A percentile compares a stretch with the other conserved stretches of the same genome.
Conservation (phyloP, 306 rosid genomes). For the Crataegus laevigata region DNA sequence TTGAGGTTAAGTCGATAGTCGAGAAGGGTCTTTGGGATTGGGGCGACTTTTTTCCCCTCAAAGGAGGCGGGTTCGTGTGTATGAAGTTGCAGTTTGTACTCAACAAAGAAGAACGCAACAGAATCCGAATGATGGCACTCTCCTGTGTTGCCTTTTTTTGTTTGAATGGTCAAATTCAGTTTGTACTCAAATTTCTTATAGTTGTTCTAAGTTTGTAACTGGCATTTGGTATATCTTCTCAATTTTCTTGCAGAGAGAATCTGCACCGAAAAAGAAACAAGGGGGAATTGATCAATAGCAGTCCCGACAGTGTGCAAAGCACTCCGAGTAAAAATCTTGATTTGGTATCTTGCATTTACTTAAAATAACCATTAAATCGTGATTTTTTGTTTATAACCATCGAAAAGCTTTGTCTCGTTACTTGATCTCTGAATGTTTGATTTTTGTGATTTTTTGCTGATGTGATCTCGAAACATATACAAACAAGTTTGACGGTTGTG, state of each 20-base stretch:
- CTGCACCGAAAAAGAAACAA: conserved; percentile 66
- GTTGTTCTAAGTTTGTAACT: not conserved
- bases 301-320: conserved; percentile 20
- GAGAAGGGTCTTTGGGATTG: conserved; percentile 86
- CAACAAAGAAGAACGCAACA: conserved; percentile 62
- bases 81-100: conserved; percentile 72
- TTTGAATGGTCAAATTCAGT: not conserved
- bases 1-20: conserved; percentile 57
- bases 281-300: conserved; percentile 35
- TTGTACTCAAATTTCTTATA: not conserved
- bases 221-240: not conserved
- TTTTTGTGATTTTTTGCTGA: too few relatives aligned
- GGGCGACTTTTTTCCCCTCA: conserved; percentile 54
- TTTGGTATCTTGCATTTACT: too few relatives aligned
- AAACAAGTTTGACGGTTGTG: too few relatives aligned
- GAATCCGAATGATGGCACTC: conserved; percentile 63
- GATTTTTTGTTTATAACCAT: too few relatives aligned
- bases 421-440: too few relatives aligned
- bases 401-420: too few relatives aligned
- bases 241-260: conserved; percentile 32
- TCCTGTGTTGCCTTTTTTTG: not conserved
- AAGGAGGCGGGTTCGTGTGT: conserved; percentile 59
- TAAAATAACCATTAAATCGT: too few relatives aligned
- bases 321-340: too few relatives aligned
- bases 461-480: too few relatives aligned